Evolutionary conservation across 1,284 basidiomycete species (phyloP).

Genomic region (Cystobasidium pallidum): DNA sequence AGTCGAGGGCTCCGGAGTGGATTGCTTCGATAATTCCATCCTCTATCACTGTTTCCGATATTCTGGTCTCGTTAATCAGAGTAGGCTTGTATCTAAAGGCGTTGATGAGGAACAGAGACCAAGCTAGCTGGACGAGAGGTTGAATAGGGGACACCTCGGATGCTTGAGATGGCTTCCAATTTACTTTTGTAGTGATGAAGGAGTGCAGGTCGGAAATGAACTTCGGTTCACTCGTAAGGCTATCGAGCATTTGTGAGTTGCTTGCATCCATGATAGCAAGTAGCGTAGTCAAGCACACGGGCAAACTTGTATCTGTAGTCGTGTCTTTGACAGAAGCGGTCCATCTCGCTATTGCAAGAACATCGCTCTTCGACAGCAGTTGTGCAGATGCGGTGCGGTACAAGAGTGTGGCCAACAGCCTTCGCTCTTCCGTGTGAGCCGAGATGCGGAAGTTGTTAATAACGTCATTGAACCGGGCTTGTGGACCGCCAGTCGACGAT

Average conservation of each 20-base stretch:
- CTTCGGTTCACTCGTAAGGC: slow-evolving; percentile 53
- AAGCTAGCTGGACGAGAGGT: slow-evolving; percentile 76
- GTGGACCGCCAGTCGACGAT: slow-evolving; percentile 56
- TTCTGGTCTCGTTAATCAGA: slow-evolving; percentile 63
- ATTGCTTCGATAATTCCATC: slow-evolving; percentile 73
- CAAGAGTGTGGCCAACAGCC: slow-evolving; percentile 66
- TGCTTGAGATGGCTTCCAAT: slow-evolving; percentile 56
- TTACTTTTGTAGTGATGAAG: slow-evolving; percentile 56
- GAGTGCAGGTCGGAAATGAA: slow-evolving; percentile 54
- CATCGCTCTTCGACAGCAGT: slow-evolving; percentile 36
- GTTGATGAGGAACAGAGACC: slow-evolving; percentile 81
- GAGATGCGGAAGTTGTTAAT: slow-evolving; percentile 68
- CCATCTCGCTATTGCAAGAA: slow-evolving; percentile 27
- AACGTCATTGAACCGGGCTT: slow-evolving; percentile 65
- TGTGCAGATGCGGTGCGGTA: slow-evolving; percentile 27
- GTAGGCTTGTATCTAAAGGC: slow-evolving; percentile 69
- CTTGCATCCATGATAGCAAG: slow-evolving; percentile 66
- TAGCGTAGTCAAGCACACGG: slow-evolving; percentile 66
- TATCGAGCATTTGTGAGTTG: slow-evolving; percentile 55
- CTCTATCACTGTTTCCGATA: slow-evolving; percentile 77
- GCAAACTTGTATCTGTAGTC: slow-evolving; percentile 9
- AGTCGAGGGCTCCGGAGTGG: slow-evolving; percentile 79
- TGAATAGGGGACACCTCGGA: slow-evolving; percentile 78
- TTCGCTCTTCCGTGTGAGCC: slow-evolving; percentile 72
- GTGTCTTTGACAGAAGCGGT: slow-evolving; percentile 20